These are phyloP conservation scores for Mucor racemosus DNA, from an alignment of 371 early-diverging fungal species.

Conservation along the genomic window DNA sequence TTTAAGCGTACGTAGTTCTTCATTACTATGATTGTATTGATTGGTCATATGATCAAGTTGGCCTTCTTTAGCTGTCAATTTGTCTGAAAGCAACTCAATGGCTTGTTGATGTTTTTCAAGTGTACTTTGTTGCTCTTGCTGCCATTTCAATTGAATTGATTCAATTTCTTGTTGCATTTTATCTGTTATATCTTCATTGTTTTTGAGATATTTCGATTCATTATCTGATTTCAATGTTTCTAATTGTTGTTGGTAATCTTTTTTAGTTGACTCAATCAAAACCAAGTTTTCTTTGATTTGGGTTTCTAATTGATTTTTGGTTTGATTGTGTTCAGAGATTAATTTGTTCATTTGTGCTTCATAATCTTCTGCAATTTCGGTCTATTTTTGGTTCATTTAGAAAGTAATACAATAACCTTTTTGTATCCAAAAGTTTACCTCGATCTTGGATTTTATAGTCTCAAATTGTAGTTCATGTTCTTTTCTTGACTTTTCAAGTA, in stretches of 20 bases:
- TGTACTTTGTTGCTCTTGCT: slow-evolving; percentile 21
- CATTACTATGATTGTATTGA: slow-evolving; percentile 9
- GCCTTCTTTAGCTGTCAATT: slow-evolving; percentile 18
- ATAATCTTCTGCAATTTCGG: slow-evolving; percentile 25
- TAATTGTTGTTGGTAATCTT: neutral
- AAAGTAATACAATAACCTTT: neutral
- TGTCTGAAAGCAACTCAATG: slow-evolving; percentile 14
- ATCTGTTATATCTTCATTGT: slow-evolving; percentile 36
- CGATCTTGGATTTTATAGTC: slow-evolving; percentile 23
- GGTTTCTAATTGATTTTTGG: slow-evolving; percentile 14
- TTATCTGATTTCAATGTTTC: slow-evolving; percentile 14
- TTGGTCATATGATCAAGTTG: slow-evolving; percentile 16
- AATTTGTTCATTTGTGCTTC: slow-evolving; percentile 26
- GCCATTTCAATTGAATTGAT: slow-evolving; percentile 24
- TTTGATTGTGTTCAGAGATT: slow-evolving; percentile 23
- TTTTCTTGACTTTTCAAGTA: slow-evolving; percentile 10
- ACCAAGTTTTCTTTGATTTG: slow-evolving; percentile 16
- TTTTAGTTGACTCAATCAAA: slow-evolving; percentile 14
- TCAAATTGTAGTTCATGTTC: slow-evolving; percentile 28
- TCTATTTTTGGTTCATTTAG: slow-evolving; percentile 18
- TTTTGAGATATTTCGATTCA: slow-evolving; percentile 27
- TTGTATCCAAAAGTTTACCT: slow-evolving; percentile 17
- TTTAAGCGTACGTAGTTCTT: slow-evolving; percentile 28
- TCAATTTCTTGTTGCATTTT: slow-evolving; percentile 45
- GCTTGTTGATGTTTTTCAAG: slow-evolving; percentile 16